Base-by-base conservation (phyloP, 2,329 filamentous ascomycete genomes). In the Mycosphaerella sp. region DNA sequence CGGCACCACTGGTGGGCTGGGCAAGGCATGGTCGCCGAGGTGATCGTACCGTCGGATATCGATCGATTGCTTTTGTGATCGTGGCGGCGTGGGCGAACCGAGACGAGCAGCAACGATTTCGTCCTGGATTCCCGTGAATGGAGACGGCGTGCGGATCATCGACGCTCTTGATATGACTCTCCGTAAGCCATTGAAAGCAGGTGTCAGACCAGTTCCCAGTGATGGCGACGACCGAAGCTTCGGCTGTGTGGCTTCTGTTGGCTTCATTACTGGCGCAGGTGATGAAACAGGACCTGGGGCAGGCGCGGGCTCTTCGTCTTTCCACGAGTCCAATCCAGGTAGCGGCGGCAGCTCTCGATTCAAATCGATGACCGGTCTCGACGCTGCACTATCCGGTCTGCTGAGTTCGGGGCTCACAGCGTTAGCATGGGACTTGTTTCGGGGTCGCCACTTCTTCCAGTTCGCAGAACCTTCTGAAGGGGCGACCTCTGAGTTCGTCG, bases 321-420 rank as follows among this genome's bases (percentile, higher is more conserved):
- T 66, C 67, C 68, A 72, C 34, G 65, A 69, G 53, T 76, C 74
- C 5, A 78, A 64, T 45, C 74, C 71, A 6, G 75, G 75, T 9
- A 78, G 58, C 3, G 75, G 75, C 34, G 75, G 75, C 23, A 77
- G 62, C 54, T 76, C 73, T 52, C 74, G 65, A 60, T 77, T 77
- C 32, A 77, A 65, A 50, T 78, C 72, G 54, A 76, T 53, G 29
- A 60, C 40, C 6, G 55, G 59, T 38, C 57, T 60, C 9, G 45
- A n/a, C n/a, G 42, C 49, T 14, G 39, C 47, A 26, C 51, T 58
- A 6, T 34, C 51, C 21, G 53, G 48, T 12, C 46, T 52, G 36
- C 48, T 53, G 7, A 44, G 38, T n/a, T 57, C 58, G 4, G 56
- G 45, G 3, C 40, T 42, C 12, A 50, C 53, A 9, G 47, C 44